Base-by-base conservation (phyloP, 78 protist species). In the Guillardia theta region DNA sequence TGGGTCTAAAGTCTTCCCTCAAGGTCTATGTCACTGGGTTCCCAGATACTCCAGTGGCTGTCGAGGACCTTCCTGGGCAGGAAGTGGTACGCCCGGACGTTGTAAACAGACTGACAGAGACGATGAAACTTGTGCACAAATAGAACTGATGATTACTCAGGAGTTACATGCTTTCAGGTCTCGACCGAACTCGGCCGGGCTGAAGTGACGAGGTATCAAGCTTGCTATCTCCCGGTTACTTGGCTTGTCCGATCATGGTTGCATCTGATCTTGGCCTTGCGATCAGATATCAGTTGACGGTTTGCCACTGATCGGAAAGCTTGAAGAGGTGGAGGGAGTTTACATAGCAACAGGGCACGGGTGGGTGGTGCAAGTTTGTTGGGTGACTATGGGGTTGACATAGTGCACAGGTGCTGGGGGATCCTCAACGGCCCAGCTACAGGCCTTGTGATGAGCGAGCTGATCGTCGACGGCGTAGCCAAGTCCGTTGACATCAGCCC, bases 351-450 rank as follows among this genome's bases (percentile, higher is more conserved):
- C 94, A 8, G 96, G 96, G 19, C 95, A 94, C 90, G 18, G n/a
- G n/a, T n/a, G n/a, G n/a, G n/a, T n/a, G n/a, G n/a, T n/a, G n/a
- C n/a, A n/a, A n/a, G n/a, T n/a, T n/a, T n/a, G n/a, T n/a, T n/a
- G n/a, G n/a, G n/a, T n/a, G n/a, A n/a, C n/a, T n/a, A n/a, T n/a
- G n/a, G n/a, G n/a, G n/a, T n/a, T n/a, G n/a, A n/a, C n/a, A n/a
- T n/a, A n/a, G n/a, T n/a, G n/a, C 70, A 37, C 87, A 27, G 76
- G 3, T 95, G 96, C 93, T 95, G 96, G 96, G 96, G 96, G 19
- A 95, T 95, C 22, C 64, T 95, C 47, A 95, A 92, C 62, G 92
- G 44, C 15, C 96, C 94, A 0, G 92, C 96, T 15, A 95, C 96
- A 30, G 96, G 96, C 12, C 1, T 24, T n/a, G 94, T 77, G 30